Conservation (phyloP, 208 protist genomes). For the Trypanosoma scelopori region DNA sequence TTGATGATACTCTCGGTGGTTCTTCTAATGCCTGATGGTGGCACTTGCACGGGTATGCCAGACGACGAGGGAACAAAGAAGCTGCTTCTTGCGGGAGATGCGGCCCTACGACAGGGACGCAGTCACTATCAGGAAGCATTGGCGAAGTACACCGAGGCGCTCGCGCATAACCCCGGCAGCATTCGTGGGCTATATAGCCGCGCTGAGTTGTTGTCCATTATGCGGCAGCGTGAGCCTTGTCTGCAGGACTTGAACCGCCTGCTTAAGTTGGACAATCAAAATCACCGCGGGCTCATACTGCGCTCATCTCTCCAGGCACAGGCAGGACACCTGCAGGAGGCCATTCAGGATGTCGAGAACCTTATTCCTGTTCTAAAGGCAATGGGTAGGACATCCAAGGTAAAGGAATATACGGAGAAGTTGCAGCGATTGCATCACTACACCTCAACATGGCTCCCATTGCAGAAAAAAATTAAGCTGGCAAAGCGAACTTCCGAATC, state of each 20-base stretch:
- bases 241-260: slow-evolving; percentile 64
- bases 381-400: slow-evolving; percentile 29
- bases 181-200: slow-evolving; percentile 75
- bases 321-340: slow-evolving; percentile 47
- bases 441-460: slow-evolving; percentile 37
- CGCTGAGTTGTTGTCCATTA: slow-evolving; percentile 71
- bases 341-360: slow-evolving; percentile 41
- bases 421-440: slow-evolving; percentile 44
- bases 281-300: slow-evolving; percentile 50
- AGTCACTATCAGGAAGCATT: slow-evolving; percentile 77
- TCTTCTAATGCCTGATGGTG: not conserved
- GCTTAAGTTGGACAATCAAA: slow-evolving; percentile 29
- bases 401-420: slow-evolving; percentile 23
- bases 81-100: slow-evolving; percentile 68
- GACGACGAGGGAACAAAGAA: slow-evolving; percentile 47
- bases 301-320: slow-evolving; percentile 61
- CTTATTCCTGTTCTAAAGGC: slow-evolving; percentile 40
- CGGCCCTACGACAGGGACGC: slow-evolving; percentile 60
- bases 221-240: slow-evolving; percentile 43
- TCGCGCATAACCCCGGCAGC: slow-evolving; percentile 53
- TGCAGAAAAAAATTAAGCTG: slow-evolving; percentile 35
- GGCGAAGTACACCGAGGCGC: slow-evolving; percentile 80
- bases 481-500: slow-evolving; percentile 19
- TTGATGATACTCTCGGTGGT: not conserved
- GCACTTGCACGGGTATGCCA: slow-evolving; percentile 4